Evolutionary conservation across 2,329 filamentous ascomycete genomes (phyloP), one percentile per base, ranked within the genome.

Genomic region (Dryadomyces quercivorus): DNA sequence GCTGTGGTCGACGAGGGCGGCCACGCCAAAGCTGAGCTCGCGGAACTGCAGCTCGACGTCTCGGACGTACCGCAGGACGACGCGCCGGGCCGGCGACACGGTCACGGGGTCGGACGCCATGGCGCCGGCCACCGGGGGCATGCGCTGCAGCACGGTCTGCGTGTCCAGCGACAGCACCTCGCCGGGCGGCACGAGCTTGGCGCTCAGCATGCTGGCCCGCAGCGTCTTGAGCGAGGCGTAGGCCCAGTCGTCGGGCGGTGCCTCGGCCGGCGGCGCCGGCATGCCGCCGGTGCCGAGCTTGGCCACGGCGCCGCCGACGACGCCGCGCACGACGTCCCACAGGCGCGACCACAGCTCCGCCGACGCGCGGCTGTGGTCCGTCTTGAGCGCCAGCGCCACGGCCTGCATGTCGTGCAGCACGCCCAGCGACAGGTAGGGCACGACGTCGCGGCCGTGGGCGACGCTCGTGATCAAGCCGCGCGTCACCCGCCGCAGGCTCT

Each of bases 1-100:
- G 59, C 80, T 88, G 64, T 91, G 86, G 64, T 91, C 86, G 56
- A 80, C 75, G 67, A 91, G 71, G 84, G 89, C 88, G 49, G 83
- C 82, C 22, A 81, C 78, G 5, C 82, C 84, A 64, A 91, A 89
- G 46, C 77, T 73, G 45, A 89, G 71, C 68, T 90, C 86, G 31
- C 78, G 74, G 65, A 90, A 90, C 53, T 80, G 71, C 21, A 74
- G 74, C 63, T 88, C 85, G 34, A 88, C 85, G 65, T 90, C 81
- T 55, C 78, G 71, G 13, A 91, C 75, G 57, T 88, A 86, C 63
- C 80, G 84, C 51, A 90, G 69, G 57, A 88, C 80, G 44, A 86
- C 79, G 52, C 85, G 73, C 46, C 79, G 81, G 7, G 86, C 86
- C 9, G 84, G 84, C 50, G 77, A 72, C 0, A 60, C 56, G 44